Evolutionary conservation across 345 rosid genomes (phyloP).

Genomic region (Lepidium didymum): DNA sequence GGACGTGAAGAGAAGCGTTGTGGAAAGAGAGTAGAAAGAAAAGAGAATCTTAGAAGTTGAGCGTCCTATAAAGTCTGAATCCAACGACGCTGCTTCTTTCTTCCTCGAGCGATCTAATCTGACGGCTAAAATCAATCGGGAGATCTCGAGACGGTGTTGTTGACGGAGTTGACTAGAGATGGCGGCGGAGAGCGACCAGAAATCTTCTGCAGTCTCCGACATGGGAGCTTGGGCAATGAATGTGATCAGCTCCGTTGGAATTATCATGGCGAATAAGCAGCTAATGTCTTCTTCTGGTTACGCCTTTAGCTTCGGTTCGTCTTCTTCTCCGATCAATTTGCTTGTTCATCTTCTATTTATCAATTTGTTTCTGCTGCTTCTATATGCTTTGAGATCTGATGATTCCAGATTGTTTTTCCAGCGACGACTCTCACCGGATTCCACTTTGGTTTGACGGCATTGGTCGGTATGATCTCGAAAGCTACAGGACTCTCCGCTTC

Average conservation of each 20-base stretch:
- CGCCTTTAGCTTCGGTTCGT: slow-evolving; percentile 72
- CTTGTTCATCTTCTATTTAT: background rate
- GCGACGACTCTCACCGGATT: slow-evolving; percentile 90
- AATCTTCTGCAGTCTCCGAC: slow-evolving; percentile 57
- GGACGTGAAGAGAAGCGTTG: slow-evolving; percentile 2
- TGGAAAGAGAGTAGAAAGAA: background rate
- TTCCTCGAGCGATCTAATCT: background rate
- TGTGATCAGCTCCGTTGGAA: slow-evolving; percentile 84
- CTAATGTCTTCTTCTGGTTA: slow-evolving; percentile 76
- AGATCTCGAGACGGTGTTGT: background rate
- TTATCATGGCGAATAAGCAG: slow-evolving; percentile 94
- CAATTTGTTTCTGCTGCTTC: background rate
- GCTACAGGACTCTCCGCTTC: slow-evolving; percentile 73
- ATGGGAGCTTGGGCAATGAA: slow-evolving; percentile 98
- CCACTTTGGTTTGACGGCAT: slow-evolving; percentile 79
- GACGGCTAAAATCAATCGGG: background rate
- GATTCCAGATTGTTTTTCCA: slow-evolving; percentile 4
- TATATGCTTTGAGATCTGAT: slow-evolving; percentile 15
- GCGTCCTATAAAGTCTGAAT: background rate
- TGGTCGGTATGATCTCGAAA: slow-evolving; percentile 77
- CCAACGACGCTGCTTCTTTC: background rate
- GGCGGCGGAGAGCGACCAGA: slow-evolving; percentile 28
- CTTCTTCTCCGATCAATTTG: background rate
- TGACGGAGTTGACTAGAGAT: slow-evolving; percentile 10
- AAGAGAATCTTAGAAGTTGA: background rate